Evolutionary conservation across 345 rosid species (phyloP).

Genomic region (Carallia pectinifolia): DNA sequence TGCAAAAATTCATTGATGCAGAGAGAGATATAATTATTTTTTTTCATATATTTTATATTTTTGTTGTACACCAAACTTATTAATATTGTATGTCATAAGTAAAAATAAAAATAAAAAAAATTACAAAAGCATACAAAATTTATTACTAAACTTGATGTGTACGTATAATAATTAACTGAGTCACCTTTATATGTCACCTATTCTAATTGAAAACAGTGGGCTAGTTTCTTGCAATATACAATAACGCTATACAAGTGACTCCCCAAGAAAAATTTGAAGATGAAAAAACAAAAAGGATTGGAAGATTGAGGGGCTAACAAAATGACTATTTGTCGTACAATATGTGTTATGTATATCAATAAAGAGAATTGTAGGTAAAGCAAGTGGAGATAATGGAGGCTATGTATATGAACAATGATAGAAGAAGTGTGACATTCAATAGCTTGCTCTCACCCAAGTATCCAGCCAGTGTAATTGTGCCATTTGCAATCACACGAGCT

Average conservation of each 20-base stretch:
- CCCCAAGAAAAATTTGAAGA: neutral
- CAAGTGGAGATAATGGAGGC: constrained; percentile 79
- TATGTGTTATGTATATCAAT: constrained; percentile 30
- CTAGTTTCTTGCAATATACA: constrained; percentile 10
- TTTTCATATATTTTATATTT: too few relatives aligned
- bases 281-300: neutral
- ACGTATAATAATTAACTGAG: too few relatives aligned
- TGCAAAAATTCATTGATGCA: too few relatives aligned
- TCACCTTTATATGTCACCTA: too few relatives aligned
- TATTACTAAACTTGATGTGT: too few relatives aligned
- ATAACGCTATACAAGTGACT: neutral
- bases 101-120: too few relatives aligned
- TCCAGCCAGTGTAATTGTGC: constrained; percentile 86
- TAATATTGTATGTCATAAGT: too few relatives aligned
- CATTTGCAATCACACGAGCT: constrained; percentile 96
- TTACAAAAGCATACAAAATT: too few relatives aligned
- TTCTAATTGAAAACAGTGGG: constrained; percentile 11
- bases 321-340: neutral
- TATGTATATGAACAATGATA: constrained; percentile 73
- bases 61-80: too few relatives aligned
- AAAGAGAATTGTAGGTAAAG: constrained; percentile 91
- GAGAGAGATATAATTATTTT: too few relatives aligned
- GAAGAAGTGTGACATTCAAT: constrained; percentile 80
- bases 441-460: constrained; percentile 66
- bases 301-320: neutral